These are phyloP conservation scores for Auricularia cornea DNA, from an alignment of 768 basidiomycete species.

Conservation along the genomic window DNA sequence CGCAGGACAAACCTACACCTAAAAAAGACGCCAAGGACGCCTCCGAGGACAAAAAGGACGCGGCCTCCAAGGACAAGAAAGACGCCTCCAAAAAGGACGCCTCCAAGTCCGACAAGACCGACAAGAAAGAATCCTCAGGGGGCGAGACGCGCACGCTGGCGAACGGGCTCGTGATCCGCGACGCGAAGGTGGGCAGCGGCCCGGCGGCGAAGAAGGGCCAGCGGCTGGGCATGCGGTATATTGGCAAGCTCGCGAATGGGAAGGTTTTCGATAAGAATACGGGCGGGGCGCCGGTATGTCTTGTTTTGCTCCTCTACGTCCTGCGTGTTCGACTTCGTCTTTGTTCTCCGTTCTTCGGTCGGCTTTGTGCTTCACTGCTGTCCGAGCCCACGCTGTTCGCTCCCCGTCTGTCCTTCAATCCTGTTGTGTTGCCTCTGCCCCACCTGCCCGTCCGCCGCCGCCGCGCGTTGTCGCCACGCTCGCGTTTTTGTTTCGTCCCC, in stretches of 20 bases:
- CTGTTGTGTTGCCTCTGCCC: no score
- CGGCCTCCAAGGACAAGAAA: conserved; percentile 14
- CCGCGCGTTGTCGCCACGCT: no score
- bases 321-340: no score
- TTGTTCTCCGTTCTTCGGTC: no score
- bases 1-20: no score
- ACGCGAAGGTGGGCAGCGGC: conserved; percentile 75
- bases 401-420: no score
- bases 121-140: no score
- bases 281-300: conserved; percentile 75
- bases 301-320: conserved; percentile 24
- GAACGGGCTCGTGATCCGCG: conserved; percentile 68
- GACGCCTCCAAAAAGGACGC: conserved; percentile 18
- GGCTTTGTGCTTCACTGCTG: no score
- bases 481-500: no score
- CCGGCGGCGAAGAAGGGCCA: conserved; percentile 80
- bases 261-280: conserved; percentile 73
- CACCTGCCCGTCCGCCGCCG: no score
- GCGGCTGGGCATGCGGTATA: conserved; percentile 79
- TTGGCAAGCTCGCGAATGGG: conserved; percentile 78
- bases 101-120: background rate
- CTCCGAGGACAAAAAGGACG: conserved; percentile 9
- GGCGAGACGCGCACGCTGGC: conserved; percentile 32
- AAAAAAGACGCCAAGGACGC: conserved; percentile 17
- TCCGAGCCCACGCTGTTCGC: no score